Evolutionary conservation across 108 stramenopile species (phyloP).

Genomic region (Nitzschia putrida): DNA sequence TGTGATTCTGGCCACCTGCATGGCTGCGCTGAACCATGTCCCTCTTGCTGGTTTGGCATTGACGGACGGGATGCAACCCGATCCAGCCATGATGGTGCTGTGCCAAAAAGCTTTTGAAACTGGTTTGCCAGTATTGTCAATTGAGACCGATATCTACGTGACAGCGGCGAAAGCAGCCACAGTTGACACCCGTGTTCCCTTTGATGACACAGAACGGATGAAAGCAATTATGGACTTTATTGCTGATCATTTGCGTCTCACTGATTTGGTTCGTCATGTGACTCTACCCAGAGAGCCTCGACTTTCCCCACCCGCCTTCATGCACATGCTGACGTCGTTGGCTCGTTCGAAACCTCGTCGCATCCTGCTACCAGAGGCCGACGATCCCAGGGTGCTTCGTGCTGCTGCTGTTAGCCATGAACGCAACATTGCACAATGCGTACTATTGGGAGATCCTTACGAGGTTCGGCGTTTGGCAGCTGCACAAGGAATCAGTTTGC

Average conservation of each 20-base stretch:
- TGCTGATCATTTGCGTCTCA: constrained; percentile 6
- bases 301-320: constrained; percentile 28
- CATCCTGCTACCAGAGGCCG: constrained; percentile 41
- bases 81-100: background rate
- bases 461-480: constrained; percentile 16
- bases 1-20: constrained; percentile 25
- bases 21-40: constrained; percentile 29
- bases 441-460: constrained; percentile 28
- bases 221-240: constrained; percentile 17
- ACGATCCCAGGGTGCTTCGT: constrained; percentile 20
- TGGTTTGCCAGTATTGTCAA: constrained; percentile 18
- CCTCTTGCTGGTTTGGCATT: constrained; percentile 27
- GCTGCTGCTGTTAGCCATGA: constrained; percentile 21
- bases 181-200: constrained; percentile 14
- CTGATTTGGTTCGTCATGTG: background rate
- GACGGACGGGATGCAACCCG: constrained; percentile 14
- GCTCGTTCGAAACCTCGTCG: constrained; percentile 21
- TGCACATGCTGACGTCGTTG: constrained; percentile 18
- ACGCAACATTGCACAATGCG: constrained; percentile 24
- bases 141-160: constrained; percentile 16
- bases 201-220: constrained; percentile 23
- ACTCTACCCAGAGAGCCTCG: constrained; percentile 10
- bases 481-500: constrained; percentile 16
- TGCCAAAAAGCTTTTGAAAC: constrained; percentile 25
- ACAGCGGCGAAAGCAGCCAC: constrained; percentile 6